These are phyloP conservation scores for Phialophora macrospora DNA, from an alignment of 2,329 filamentous ascomycete genomes.

Conservation along the genomic window DNA sequence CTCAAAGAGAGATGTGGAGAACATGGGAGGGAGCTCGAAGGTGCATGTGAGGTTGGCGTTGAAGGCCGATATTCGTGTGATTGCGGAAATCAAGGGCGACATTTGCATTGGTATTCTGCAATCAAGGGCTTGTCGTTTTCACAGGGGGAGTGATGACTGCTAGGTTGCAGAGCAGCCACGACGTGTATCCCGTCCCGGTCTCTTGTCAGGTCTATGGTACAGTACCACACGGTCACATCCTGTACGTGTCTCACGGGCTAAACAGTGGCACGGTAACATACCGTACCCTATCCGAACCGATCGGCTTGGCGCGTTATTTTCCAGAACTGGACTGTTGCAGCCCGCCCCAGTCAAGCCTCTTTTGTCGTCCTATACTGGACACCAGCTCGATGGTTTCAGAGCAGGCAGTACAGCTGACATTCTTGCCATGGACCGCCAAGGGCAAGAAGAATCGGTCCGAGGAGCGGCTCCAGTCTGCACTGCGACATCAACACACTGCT, in stretches of 20 bases:
- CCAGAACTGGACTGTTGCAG: not conserved
- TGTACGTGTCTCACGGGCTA: too few species aligned
- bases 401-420: slow-evolving; percentile 1
- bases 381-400: not conserved
- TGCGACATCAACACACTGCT: slow-evolving; percentile 17
- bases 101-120: slow-evolving; percentile 33
- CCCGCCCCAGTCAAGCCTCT: not conserved
- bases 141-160: not conserved
- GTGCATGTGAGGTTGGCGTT: slow-evolving; percentile 32
- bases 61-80: slow-evolving; percentile 32
- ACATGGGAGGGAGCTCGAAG: slow-evolving; percentile 33
- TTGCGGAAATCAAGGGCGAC: slow-evolving; percentile 32
- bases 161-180: not conserved
- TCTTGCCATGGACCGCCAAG: slow-evolving; percentile 9
- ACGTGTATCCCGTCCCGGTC: not conserved
- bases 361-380: not conserved
- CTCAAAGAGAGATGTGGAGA: slow-evolving; percentile 26
- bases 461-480: slow-evolving; percentile 1
- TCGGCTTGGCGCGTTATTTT: not conserved
- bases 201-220: too few species aligned
- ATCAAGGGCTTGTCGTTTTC: not conserved
- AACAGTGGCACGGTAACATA: too few species aligned
- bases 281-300: too few species aligned
- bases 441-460: slow-evolving; percentile 2
- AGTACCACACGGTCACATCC: too few species aligned